These are phyloP conservation scores for Teunomyces barrocoloradensis DNA, from an alignment of 805 yeast species.

Conservation along the genomic window DNA sequence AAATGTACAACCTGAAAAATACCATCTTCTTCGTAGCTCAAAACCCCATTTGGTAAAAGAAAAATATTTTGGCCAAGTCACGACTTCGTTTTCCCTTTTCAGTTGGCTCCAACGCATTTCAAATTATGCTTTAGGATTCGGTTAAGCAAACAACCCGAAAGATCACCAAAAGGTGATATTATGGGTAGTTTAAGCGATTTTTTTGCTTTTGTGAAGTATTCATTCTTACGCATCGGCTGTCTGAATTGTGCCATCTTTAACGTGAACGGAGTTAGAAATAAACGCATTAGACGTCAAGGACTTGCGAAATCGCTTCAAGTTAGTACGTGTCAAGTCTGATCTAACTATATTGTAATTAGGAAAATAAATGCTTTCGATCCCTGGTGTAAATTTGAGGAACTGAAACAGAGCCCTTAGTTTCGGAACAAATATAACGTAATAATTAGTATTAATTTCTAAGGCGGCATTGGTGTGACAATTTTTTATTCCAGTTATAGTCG, in stretches of 20 bases:
- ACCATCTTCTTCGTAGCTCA: background rate
- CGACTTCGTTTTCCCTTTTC: slow-evolving; percentile 1
- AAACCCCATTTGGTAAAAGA: background rate
- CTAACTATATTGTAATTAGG: background rate
- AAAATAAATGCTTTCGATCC: background rate
- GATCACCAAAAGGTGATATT: background rate
- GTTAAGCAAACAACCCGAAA: background rate
- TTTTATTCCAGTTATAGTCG: slow-evolving; percentile 10
- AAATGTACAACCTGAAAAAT: background rate
- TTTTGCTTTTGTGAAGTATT: background rate
- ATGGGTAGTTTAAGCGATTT: background rate
- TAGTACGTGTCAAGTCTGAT: background rate
- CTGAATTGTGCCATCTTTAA: background rate
- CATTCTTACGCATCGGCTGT: no score
- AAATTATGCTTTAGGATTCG: background rate
- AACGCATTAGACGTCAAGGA: background rate
- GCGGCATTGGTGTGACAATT: background rate
- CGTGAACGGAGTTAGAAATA: background rate
- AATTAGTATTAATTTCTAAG: background rate
- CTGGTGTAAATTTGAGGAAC: background rate
- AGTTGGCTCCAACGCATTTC: background rate
- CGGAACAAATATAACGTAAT: slow-evolving; percentile 4
- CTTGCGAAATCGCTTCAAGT: background rate
- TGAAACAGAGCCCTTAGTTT: background rate
- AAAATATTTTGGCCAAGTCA: background rate